Conservation (phyloP, 768 basidiomycete species). For the Boletus rubropictus region DNA sequence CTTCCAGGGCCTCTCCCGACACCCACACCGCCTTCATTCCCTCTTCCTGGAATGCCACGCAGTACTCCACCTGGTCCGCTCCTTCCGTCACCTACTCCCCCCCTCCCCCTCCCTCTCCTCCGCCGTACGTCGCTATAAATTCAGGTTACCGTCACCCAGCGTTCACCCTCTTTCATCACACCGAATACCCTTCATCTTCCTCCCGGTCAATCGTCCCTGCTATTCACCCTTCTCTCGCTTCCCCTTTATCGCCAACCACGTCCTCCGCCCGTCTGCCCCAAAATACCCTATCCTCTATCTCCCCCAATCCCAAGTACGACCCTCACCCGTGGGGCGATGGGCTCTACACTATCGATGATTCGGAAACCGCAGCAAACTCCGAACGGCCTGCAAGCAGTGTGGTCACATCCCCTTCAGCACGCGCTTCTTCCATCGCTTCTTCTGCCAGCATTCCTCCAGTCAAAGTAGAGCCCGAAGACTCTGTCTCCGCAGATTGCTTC, state of each 20-base stretch:
- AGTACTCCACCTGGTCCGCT: slow-evolving; percentile 14
- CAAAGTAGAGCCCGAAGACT: slow-evolving; percentile 29
- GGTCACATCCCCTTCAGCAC: slow-evolving; percentile 32
- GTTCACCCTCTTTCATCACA: slow-evolving; percentile 17
- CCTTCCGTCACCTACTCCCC: slow-evolving; percentile 18
- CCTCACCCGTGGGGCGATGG: slow-evolving; percentile 26
- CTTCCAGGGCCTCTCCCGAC: slow-evolving; percentile 21
- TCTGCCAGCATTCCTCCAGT: slow-evolving; percentile 27
- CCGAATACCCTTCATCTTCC: slow-evolving; percentile 17
- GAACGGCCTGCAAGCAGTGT: slow-evolving; percentile 31
- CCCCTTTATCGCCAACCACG: slow-evolving; percentile 15
- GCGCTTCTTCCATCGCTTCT: slow-evolving; percentile 31
- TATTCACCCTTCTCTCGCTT: slow-evolving; percentile 11
- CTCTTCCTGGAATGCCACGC: slow-evolving; percentile 18
- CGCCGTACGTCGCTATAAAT: slow-evolving; percentile 19
- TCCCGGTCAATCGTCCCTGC: slow-evolving; percentile 18
- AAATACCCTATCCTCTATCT: slow-evolving; percentile 13
- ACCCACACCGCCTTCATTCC: slow-evolving; percentile 10
- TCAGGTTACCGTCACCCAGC: slow-evolving; percentile 22
- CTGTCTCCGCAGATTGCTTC: slow-evolving; percentile 25
- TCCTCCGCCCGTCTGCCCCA: slow-evolving; percentile 15
- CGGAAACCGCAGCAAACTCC: slow-evolving; percentile 32
- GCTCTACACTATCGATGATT: slow-evolving; percentile 31
- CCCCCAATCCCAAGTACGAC: slow-evolving; percentile 19
- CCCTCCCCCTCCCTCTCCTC: slow-evolving; percentile 21